Percentiles rank a stretch among this genome's conserved stretches.
Evolutionary conservation across 257 asterid genomes (phyloP).

Genomic region (Marsdenia floribunda): DNA sequence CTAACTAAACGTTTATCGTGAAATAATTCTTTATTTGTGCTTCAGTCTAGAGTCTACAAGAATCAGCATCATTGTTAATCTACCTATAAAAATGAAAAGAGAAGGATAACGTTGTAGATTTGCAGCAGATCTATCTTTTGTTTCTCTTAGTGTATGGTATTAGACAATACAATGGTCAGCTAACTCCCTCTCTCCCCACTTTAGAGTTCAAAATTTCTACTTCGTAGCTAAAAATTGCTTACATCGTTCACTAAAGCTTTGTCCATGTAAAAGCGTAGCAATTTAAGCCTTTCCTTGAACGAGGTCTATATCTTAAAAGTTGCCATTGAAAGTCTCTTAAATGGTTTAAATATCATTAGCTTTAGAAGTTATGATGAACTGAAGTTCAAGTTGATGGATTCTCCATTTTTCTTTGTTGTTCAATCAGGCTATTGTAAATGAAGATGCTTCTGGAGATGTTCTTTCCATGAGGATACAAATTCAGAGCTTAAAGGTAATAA

Average conservation of each 20-base stretch:
- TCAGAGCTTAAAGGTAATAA: slow-evolving; percentile 68
- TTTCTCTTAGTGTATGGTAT: not conserved
- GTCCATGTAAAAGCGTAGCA: not conserved
- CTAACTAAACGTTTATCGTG: not conserved
- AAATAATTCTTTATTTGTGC: not conserved
- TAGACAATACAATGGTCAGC: not conserved
- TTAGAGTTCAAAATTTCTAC: not conserved
- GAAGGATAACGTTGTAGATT: not conserved
- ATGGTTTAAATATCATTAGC: slow-evolving; percentile 3
- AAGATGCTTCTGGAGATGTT: slow-evolving; percentile 85
- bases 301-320: not conserved
- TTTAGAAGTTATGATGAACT: not conserved
- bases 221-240: not conserved
- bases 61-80: not conserved
- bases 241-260: not conserved
- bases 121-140: not conserved
- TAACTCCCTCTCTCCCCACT: not conserved
- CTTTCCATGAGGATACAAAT: slow-evolving; percentile 74
- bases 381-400: not conserved
- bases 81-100: not conserved
- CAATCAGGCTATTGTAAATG: slow-evolving; percentile 71
- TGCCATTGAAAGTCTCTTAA: not conserved
- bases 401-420: slow-evolving; percentile 13
- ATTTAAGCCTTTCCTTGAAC: not conserved
- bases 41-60: not conserved